Evolutionary conservation across 352 stramenopile genomes (phyloP).

Genomic region (Globisporangium irregulare): DNA sequence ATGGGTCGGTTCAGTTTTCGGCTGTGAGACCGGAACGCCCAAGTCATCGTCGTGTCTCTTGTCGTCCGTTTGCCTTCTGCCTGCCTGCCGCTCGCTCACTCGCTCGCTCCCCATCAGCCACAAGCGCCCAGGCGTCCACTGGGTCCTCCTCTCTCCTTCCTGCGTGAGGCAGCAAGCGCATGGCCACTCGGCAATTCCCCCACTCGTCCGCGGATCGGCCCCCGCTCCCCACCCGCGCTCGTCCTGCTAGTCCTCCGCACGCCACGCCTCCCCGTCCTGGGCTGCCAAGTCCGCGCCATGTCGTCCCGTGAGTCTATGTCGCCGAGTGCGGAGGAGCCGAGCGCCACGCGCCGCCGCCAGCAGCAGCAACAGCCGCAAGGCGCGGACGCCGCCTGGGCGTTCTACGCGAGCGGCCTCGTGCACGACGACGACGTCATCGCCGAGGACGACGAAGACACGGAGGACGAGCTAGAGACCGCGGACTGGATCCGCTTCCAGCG

Average conservation of each 20-base stretch:
- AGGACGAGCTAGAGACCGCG: slow-evolving; percentile 52
- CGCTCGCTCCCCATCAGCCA: slow-evolving; percentile 2
- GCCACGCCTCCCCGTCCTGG: not conserved
- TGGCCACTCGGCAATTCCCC: slow-evolving; percentile 12
- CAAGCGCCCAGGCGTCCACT: not conserved
- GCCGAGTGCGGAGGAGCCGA: slow-evolving; percentile 7
- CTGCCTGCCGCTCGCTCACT: too few species aligned
- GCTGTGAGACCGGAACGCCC: not conserved
- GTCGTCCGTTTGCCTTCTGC: not conserved
- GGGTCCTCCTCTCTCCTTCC: too few species aligned
- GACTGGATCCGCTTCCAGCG: slow-evolving; percentile 61
- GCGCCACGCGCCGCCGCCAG: not conserved
- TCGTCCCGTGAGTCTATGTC: slow-evolving; percentile 14
- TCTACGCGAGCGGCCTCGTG: slow-evolving; percentile 59
- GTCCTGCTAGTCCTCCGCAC: not conserved
- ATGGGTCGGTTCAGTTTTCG: not conserved
- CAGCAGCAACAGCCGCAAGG: not conserved
- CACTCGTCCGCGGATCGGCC: slow-evolving; percentile 7
- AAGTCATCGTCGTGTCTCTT: not conserved
- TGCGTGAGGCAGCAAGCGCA: not conserved
- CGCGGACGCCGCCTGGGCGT: slow-evolving; percentile 32
- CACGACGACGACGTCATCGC: slow-evolving; percentile 33
- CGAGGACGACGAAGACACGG: slow-evolving; percentile 48
- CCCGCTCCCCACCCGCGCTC: not conserved
- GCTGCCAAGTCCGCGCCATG: slow-evolving; percentile 7